A percentile compares a stretch with the other conserved stretches of the same genome.
These are phyloP conservation scores for Penicillium vulpinum DNA, from an alignment of 2,329 filamentous ascomycete genomes.

Conservation along the genomic window DNA sequence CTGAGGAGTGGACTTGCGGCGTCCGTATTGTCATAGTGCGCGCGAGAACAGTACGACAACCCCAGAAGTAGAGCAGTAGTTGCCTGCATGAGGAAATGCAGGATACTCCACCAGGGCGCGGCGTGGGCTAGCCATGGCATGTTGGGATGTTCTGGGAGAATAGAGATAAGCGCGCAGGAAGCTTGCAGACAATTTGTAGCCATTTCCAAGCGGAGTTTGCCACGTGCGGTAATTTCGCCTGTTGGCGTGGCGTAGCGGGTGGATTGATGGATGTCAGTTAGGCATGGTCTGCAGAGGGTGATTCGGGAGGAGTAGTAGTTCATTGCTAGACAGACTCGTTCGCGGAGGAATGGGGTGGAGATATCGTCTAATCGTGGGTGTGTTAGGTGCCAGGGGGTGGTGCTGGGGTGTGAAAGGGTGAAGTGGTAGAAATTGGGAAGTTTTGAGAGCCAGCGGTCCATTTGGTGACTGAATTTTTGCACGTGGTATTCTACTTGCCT, in stretches of 20 bases:
- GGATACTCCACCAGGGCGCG: constrained; percentile 46
- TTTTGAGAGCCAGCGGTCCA: constrained; percentile 40
- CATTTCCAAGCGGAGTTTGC: constrained; percentile 22
- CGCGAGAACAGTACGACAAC: constrained; percentile 26
- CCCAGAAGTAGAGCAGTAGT: constrained; percentile 43
- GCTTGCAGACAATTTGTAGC: constrained; percentile 42
- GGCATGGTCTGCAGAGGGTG: constrained; percentile 44
- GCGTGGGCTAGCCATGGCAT: constrained; percentile 35
- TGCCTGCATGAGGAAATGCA: constrained; percentile 48
- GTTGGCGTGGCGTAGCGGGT: not conserved
- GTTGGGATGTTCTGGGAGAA: constrained; percentile 40
- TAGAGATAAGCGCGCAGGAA: constrained; percentile 37
- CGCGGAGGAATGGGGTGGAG: constrained; percentile 24
- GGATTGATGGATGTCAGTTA: constrained; percentile 33
- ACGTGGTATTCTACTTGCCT: constrained; percentile 37
- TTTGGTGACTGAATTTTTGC: constrained; percentile 28
- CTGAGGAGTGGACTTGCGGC: not conserved
- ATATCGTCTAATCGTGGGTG: constrained; percentile 13
- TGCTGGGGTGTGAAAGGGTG: constrained; percentile 22
- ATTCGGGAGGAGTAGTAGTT: constrained; percentile 44
- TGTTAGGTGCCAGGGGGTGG: constrained; percentile 26
- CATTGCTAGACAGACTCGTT: constrained; percentile 41
- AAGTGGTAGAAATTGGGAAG: constrained; percentile 38
- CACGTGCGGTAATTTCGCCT: not conserved
- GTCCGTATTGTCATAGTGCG: not conserved